Conservation (phyloP, 2,329 filamentous ascomycete species). For the Diaporthe eres region DNA sequence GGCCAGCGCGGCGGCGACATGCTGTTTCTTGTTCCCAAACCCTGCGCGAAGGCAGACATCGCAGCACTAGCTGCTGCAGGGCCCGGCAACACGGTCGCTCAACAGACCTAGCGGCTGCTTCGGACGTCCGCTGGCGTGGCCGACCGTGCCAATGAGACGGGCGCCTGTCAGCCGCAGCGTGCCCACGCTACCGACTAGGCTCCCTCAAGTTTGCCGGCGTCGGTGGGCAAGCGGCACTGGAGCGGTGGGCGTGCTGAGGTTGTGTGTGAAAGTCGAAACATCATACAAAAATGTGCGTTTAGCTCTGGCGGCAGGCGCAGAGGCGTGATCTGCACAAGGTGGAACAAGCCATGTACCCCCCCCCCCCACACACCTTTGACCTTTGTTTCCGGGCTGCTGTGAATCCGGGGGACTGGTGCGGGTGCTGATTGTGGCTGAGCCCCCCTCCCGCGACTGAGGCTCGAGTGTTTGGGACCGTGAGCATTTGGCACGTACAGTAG, state of each 20-base stretch:
- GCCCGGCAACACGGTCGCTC: conserved; percentile 20
- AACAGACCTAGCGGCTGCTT: conserved; percentile 7
- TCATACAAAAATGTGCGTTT: not conserved
- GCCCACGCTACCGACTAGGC: conserved; percentile 12
- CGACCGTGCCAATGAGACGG: conserved; percentile 15
- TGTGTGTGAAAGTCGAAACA: not conserved
- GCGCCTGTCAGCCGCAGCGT: conserved; percentile 20
- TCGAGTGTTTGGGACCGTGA: conserved; percentile 28
- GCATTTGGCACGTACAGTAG: not conserved
- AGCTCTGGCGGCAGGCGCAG: not conserved
- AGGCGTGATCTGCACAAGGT: conserved; percentile 9
- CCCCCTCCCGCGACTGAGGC: not conserved
- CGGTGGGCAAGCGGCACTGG: not conserved
- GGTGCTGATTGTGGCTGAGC: conserved; percentile 28
- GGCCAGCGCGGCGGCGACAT: conserved; percentile 7
- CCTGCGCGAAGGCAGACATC: conserved; percentile 1
- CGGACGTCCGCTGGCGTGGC: conserved; percentile 31
- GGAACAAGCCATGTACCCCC: not conserved
- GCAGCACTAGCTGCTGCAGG: conserved; percentile 11
- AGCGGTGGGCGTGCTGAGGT: not conserved
- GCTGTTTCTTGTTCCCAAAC: not conserved
- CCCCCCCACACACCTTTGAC: conserved; percentile 1
- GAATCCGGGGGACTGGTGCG: conserved; percentile 26
- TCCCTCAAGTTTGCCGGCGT: not conserved
- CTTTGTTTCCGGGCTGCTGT: conserved; percentile 15